Evolutionary conservation across 2,329 filamentous ascomycete species (phyloP), one percentile per base, ranked within the genome.

Genomic region (Hymenoscyphus infarciens): DNA sequence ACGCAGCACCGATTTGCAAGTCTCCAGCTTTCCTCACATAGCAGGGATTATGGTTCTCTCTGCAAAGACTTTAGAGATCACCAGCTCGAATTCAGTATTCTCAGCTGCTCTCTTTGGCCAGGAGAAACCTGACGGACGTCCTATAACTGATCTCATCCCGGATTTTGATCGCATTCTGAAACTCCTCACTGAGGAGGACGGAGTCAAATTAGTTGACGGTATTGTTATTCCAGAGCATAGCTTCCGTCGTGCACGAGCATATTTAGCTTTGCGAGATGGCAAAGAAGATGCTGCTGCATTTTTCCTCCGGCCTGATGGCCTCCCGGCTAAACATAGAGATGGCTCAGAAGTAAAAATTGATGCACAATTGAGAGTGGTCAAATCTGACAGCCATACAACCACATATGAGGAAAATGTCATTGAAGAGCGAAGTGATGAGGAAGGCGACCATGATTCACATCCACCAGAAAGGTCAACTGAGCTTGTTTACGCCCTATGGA

Each of bases 21-120:
- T 99, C 53, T 97, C 94, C 16, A 97, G 92, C 73, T 96, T 97
- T 68, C 95, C 95, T 16, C 94, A 99, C 74, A 97, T 99, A 76
- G 95, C 95, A 61, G 95, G 95, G 57, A 97, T 99, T 71, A 87
- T 99, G 72, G 93, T 99, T 8, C 82, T 99, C 13, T 89, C 90
- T n/a, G 89, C 94, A 1, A 79, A 86, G 33, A 87, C 83, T 0
- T 82, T 98, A 67, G 85, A 86, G 57, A 90, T 99, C 70, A 90
- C 90, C 73, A 97, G 93, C 77, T 95, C 93, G 8, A 99, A 99
- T 75, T 91, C 92, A 2, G 94, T 96, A 22, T 98, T 99, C 73
- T 96, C 91, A 7, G 90, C 91, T 6, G 92, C 93, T 0, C 81
- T 99, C 2, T 99, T 99, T 74, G 95, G 95, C 3, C 87, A 96